Conservation (phyloP, 1,284 basidiomycete genomes). For the Agroathelia rolfsii region DNA sequence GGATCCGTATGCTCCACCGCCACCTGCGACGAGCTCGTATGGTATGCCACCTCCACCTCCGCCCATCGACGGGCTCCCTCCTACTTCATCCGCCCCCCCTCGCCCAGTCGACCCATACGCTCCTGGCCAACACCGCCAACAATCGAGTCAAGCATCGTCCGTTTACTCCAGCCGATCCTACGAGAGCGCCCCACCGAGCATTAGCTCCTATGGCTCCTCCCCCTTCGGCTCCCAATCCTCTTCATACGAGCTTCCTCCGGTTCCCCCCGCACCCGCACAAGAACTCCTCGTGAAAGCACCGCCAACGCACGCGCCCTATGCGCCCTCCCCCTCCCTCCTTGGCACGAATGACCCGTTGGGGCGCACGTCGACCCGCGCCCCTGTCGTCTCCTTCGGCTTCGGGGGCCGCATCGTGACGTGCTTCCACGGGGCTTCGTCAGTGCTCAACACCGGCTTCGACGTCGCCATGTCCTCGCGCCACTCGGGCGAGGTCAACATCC, state of each 20-base stretch:
- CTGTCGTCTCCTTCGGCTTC: conserved; percentile 83
- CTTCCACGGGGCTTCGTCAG: conserved; percentile 69
- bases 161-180: conserved; percentile 17
- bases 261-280: conserved; percentile 17
- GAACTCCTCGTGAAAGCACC: conserved; percentile 35
- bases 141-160: conserved; percentile 16
- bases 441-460: conserved; percentile 64
- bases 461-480: conserved; percentile 66
- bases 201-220: not conserved
- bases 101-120: conserved; percentile 32
- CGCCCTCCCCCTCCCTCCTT: conserved; percentile 66
- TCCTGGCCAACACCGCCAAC: conserved; percentile 22
- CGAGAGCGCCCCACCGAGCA: conserved; percentile 16
- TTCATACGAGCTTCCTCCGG: conserved; percentile 10
- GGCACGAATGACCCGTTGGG: conserved; percentile 79
- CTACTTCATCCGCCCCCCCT: conserved; percentile 11
- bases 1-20: conserved; percentile 16
- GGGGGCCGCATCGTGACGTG: conserved; percentile 81
- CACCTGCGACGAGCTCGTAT: too few species aligned
- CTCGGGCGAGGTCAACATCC: conserved; percentile 62
- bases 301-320: conserved; percentile 45
- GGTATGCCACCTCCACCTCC: conserved; percentile 12
- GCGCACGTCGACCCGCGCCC: conserved; percentile 62
- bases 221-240: conserved; percentile 5
- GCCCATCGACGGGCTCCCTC: conserved; percentile 1